Evolutionary conservation across 768 basidiomycete genomes (phyloP), one percentile per base, ranked within the genome.

Genomic region (Hysterangium stoloniferum): DNA sequence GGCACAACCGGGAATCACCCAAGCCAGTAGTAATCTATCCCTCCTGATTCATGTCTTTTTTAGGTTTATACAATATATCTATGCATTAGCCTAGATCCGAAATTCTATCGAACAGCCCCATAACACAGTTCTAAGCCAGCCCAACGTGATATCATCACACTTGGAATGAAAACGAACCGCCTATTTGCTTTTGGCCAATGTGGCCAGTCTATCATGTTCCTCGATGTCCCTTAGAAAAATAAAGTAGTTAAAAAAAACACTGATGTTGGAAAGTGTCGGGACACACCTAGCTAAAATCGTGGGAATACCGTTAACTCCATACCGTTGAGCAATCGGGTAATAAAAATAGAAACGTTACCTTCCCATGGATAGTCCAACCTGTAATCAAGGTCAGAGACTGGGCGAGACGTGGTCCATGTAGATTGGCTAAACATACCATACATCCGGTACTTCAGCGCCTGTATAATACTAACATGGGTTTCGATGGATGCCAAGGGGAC

Each of bases 321-420:
- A 17, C 24, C 20, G 20, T 51, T n/a, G 29, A 51, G 45, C 27
- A 25, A 31, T 40, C 12, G 19, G 12, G 35, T 12, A 1, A 25
- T 7, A 28, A 13, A 28, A 17, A 17, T n/a, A 44, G 31, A 42
- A 27, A 19, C 43, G 86, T 62, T 71, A 20, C 80, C 77, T 70
- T 89, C 86, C 86, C 87, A 89, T 58, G 86, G 86, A 62, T 89
- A 89, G 61, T 88, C 84, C 55, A 88, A 71, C 86, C 85, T 86
- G 61, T 59, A 53, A 33, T 52, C 32, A 54, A 24, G 27, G 50
- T n/a, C n/a, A n/a, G n/a, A 45, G 48, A 42, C 41, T 29, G 4
- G 31, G 32, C 52, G 44, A 43, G 31, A 49, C 35, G 35, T 12
- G 35, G 31, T 32, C 22, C 27, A 41, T 24, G 42, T 31, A 45